These are phyloP conservation scores for Vaccinium vitisidaea DNA, from an alignment of 148 eudicot species.

Conservation along the genomic window DNA sequence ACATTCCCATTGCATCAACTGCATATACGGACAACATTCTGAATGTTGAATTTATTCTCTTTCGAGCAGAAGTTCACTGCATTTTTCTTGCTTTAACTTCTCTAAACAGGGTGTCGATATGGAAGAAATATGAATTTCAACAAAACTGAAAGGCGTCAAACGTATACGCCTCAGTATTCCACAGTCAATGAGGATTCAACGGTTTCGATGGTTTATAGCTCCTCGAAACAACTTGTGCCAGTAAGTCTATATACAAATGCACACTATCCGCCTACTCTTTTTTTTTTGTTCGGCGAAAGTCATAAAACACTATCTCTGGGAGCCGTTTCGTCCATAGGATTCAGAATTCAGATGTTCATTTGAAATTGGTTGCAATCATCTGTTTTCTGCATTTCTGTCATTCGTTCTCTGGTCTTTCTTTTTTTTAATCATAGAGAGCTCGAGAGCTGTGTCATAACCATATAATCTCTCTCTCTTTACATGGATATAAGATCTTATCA, in stretches of 20 bases:
- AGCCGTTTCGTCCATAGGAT: neutral
- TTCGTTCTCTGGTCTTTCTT: neutral
- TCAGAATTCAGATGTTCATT: neutral
- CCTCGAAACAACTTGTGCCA: conserved; percentile 16
- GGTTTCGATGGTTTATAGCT: conserved; percentile 1
- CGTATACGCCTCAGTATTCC: conserved; percentile 13
- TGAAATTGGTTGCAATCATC: neutral
- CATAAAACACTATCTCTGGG: neutral
- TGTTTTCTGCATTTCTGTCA: neutral
- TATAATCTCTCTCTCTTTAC: neutral
- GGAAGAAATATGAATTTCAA: neutral
- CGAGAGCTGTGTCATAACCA: neutral
- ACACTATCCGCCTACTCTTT: neutral
- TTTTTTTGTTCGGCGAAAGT: too few species aligned
- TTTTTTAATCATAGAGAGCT: neutral
- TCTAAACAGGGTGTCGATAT: conserved; percentile 12
- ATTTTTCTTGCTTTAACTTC: conserved; percentile 7
- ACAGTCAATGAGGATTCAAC: neutral
- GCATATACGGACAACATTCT: neutral
- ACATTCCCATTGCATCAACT: neutral
- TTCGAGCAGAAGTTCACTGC: neutral
- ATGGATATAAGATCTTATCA: neutral
- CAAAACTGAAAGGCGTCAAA: conserved; percentile 13
- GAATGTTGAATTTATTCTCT: neutral
- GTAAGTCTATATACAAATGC: conserved; percentile 11